Evolutionary conservation across 257 asterid genomes (phyloP).

Genomic region (Gentiana macrophylla): DNA sequence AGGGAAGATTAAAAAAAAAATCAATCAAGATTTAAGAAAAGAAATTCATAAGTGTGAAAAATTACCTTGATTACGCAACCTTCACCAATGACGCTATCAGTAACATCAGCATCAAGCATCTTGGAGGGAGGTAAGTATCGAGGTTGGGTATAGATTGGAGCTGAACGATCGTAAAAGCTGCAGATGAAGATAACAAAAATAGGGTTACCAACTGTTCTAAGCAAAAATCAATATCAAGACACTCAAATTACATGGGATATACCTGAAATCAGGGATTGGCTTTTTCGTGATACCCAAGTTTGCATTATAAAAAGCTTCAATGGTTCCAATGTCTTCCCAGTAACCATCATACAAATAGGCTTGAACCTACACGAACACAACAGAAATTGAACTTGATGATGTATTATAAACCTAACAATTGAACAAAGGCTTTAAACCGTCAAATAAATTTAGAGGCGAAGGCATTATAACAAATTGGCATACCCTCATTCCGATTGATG

Average conservation of each 20-base stretch:
- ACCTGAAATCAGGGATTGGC: conserved; percentile 97
- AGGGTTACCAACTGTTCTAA: conserved; percentile 3
- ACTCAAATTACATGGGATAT: not conserved
- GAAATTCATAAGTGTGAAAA: not conserved
- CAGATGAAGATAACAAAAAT: conserved; percentile 17
- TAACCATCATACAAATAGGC: conserved; percentile 92
- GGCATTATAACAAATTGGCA: conserved; percentile 10
- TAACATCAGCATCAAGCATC: conserved; percentile 97
- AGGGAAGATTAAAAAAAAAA: not conserved
- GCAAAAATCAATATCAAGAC: not conserved
- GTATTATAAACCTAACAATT: too few species aligned
- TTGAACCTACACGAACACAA: conserved; percentile 47
- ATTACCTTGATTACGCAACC: conserved; percentile 95
- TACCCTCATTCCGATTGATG: conserved; percentile 78
- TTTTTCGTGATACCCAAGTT: conserved; percentile 87
- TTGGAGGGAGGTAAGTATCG: conserved; percentile 94
- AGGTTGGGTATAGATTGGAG: conserved; percentile 96
- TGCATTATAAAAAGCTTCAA: conserved; percentile 96
- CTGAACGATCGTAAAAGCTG: conserved; percentile 92
- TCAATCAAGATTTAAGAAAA: too few species aligned
- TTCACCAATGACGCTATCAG: conserved; percentile 94
- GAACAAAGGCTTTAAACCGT: too few species aligned
- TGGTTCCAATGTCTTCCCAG: conserved; percentile 99
- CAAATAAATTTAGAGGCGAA: not conserved
- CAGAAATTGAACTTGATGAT: too few species aligned